phyloP scores from a whole-genome alignment of 2,329 filamentous ascomycete genomes.

The Penicillium crustosum region DNA sequence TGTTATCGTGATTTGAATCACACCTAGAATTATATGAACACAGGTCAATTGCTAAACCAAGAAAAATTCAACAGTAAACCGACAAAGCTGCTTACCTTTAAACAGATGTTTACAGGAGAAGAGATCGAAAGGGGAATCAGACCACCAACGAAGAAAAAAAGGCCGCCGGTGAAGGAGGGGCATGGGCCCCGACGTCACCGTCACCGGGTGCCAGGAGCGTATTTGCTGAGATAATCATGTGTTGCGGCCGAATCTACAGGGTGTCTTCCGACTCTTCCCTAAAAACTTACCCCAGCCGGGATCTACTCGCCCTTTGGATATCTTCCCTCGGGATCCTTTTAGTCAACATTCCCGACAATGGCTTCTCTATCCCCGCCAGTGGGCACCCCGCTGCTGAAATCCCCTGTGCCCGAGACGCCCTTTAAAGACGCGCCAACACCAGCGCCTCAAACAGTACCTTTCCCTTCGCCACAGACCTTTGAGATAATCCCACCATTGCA shows the following conservation, averaged over 20 bases:
- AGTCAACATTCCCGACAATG: slow-evolving; percentile 29
- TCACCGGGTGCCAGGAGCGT: slow-evolving; percentile 9
- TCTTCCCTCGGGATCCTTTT: slow-evolving; percentile 15
- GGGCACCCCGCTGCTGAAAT: slow-evolving; percentile 46
- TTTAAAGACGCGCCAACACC: slow-evolving; percentile 28
- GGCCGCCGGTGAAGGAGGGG: slow-evolving; percentile 35
- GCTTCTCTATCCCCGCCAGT: slow-evolving; percentile 36
- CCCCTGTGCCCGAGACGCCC: slow-evolving; percentile 38
- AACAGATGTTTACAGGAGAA: slow-evolving; percentile 17
- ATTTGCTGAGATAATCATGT: slow-evolving; percentile 1
- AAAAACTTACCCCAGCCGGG: slow-evolving; percentile 29
- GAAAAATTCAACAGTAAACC: slow-evolving; percentile 4
- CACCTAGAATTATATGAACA: slow-evolving; percentile 12
- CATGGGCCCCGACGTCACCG: slow-evolving; percentile 39
- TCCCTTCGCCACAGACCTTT: slow-evolving; percentile 77
- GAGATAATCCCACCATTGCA: slow-evolving; percentile 83
- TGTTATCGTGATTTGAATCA: slow-evolving; percentile 17
- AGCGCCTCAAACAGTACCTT: slow-evolving; percentile 53
- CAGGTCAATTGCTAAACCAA: slow-evolving; percentile 22
- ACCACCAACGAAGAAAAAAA: slow-evolving; percentile 15
- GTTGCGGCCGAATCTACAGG: background rate
- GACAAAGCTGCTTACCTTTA: slow-evolving; percentile 11
- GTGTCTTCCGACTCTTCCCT: slow-evolving; percentile 38
- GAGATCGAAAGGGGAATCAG: slow-evolving; percentile 8
- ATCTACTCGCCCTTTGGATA: slow-evolving; percentile 21